phyloP scores from a whole-genome alignment of 73 alveolate species.

The Breviolum minutum region DNA sequence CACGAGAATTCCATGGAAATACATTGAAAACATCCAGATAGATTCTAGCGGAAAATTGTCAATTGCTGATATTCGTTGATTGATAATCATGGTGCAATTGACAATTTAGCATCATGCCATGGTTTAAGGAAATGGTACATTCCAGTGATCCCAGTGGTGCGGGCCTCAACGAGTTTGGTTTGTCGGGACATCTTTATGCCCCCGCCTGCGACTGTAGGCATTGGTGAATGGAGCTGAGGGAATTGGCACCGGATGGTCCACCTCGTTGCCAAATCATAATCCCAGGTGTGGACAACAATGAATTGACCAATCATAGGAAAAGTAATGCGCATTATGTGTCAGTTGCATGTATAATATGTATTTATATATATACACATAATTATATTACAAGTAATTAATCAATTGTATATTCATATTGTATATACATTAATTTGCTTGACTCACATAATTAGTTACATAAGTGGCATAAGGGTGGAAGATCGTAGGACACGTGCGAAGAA shows the following conservation, averaged over 20 bases:
- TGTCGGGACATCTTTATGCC: background rate
- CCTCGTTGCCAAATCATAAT: constrained; percentile 98
- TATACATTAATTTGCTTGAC: too few relatives aligned
- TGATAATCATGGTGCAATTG: background rate
- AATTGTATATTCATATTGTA: too few relatives aligned
- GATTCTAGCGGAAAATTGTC: too few relatives aligned
- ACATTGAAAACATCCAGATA: background rate
- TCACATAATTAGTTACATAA: too few relatives aligned
- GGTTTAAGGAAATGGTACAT: constrained; percentile 96
- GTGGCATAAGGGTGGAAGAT: too few relatives aligned
- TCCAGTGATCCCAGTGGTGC: constrained; percentile 73
- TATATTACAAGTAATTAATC: background rate
- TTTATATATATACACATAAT: background rate
- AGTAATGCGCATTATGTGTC: background rate
- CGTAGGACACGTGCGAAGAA: too few relatives aligned
- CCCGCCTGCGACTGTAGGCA: constrained; percentile 13
- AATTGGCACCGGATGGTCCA: constrained; percentile 99
- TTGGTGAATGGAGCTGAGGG: constrained; percentile 99
- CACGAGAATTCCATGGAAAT: too few relatives aligned
- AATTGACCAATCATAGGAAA: background rate
- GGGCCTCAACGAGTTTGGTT: background rate
- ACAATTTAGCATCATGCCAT: background rate
- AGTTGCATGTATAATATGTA: too few relatives aligned
- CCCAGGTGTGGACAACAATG: constrained; percentile 96
- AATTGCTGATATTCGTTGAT: too few relatives aligned